phyloP scores from a whole-genome alignment of 345 rosid species.

The Populus euphratica region DNA sequence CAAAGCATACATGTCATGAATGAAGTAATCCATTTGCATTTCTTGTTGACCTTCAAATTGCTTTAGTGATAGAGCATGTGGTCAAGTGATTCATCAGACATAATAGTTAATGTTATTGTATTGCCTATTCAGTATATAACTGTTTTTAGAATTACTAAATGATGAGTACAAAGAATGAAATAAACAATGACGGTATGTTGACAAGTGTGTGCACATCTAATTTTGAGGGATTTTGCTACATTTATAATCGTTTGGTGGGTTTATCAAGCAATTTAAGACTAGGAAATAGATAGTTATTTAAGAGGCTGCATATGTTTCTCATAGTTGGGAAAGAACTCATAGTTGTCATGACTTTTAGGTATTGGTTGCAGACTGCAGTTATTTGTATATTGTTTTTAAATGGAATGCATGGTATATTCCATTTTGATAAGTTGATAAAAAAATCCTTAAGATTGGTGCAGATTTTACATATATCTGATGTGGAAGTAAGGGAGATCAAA shows the following conservation, averaged over 20 bases:
- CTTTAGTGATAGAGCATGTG: not conserved
- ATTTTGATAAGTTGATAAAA: not conserved
- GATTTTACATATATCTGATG: conserved; percentile 89
- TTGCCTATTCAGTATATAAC: not conserved
- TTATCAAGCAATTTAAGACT: not conserved
- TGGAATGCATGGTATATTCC: not conserved
- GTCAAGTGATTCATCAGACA: not conserved
- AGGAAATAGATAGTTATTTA: not conserved
- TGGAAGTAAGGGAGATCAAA: conserved; percentile 80
- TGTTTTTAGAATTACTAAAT: not conserved
- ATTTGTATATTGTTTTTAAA: not conserved
- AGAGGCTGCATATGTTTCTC: not conserved
- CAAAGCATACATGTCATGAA: not conserved
- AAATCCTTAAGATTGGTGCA: conserved; percentile 23
- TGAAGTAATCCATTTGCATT: not conserved
- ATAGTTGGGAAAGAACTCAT: not conserved
- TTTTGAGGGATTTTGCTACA: not conserved
- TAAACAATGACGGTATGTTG: not conserved
- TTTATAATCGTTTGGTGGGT: not conserved
- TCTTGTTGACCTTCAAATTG: not conserved
- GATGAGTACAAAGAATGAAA: not conserved
- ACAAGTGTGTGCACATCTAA: not conserved
- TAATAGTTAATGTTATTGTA: too few relatives aligned
- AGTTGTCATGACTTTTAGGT: not conserved
- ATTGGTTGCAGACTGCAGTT: not conserved